A percentile compares a stretch with the other conserved stretches of the same genome.
phyloP scores from a whole-genome alignment of 192 early-diverging fungal genomes.

The Backusella morwellensis region DNA sequence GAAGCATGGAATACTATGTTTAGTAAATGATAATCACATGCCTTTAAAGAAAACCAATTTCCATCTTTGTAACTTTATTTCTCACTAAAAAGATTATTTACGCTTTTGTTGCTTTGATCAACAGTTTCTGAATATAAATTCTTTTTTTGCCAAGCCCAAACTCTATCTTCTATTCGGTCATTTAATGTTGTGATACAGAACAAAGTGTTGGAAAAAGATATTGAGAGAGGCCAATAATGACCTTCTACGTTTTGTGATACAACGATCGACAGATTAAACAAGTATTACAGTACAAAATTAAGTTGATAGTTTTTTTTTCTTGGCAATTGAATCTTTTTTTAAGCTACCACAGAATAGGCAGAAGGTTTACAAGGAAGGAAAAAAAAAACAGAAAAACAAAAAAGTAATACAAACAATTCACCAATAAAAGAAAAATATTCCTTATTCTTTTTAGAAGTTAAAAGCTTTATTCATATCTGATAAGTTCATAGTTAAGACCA shows the following conservation, averaged over 20 bases:
- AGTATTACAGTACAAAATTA: conserved; percentile 1
- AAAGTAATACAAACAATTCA: not conserved
- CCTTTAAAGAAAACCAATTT: not conserved
- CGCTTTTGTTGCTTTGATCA: not conserved
- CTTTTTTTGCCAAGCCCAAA: not conserved
- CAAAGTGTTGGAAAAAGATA: not conserved
- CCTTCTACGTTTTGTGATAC: not conserved
- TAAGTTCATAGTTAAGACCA: not conserved
- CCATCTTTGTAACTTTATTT: not conserved
- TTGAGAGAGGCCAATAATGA: not conserved
- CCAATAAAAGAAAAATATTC: conserved; percentile 2
- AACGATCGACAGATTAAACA: not conserved
- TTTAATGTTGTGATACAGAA: not conserved
- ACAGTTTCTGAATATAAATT: not conserved
- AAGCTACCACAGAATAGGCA: not conserved
- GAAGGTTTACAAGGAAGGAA: not conserved
- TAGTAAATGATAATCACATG: not conserved
- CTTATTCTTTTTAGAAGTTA: not conserved
- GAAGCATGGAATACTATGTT: not conserved
- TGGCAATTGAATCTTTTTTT: not conserved
- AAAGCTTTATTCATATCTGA: not conserved
- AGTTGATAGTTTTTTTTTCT: not conserved
- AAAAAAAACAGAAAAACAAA: not conserved
- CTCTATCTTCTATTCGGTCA: not conserved
- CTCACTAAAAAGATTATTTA: not conserved